Conservation (phyloP, 2,329 filamentous ascomycete genomes). For the Talaromyces sp. region DNA sequence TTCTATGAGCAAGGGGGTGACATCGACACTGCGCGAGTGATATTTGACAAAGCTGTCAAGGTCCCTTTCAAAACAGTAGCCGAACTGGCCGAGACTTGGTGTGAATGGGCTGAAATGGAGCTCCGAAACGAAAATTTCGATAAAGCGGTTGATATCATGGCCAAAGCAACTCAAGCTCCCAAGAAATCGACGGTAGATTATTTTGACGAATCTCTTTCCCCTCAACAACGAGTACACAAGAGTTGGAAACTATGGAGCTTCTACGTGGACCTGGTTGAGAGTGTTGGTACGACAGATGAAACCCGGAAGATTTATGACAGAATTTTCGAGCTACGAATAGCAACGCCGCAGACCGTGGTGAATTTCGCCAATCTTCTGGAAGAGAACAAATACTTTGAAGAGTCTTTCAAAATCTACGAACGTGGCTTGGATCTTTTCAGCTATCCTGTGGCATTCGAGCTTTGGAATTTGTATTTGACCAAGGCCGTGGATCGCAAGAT, state of each 20-base stretch:
- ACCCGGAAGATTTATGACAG: conserved; percentile 92
- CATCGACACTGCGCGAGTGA: conserved; percentile 75
- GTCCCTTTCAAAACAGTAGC: conserved; percentile 97
- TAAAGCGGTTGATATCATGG: conserved; percentile 90
- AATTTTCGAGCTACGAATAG: conserved; percentile 96
- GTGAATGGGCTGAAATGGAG: conserved; percentile 98
- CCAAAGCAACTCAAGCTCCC: conserved; percentile 92
- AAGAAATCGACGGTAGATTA: conserved; percentile 99
- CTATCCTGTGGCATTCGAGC: conserved; percentile 94
- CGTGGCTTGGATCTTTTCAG: conserved; percentile 95
- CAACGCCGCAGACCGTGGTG: conserved; percentile 95
- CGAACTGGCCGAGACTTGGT: conserved; percentile 97
- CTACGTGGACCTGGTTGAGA: conserved; percentile 96
- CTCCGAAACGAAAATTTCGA: conserved; percentile 94
- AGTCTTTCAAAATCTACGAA: conserved; percentile 97
- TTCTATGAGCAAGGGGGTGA: conserved; percentile 91
- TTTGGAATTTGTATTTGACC: conserved; percentile 97
- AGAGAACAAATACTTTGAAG: conserved; percentile 91
- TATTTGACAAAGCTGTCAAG: conserved; percentile 96
- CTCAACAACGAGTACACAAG: conserved; percentile 96
- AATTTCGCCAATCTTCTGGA: conserved; percentile 96
- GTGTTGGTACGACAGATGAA: conserved; percentile 83
- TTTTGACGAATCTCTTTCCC: conserved; percentile 88
- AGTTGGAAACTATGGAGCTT: conserved; percentile 99
- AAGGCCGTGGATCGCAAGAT: conserved; percentile 97